Base-by-base conservation (phyloP, 2,329 filamentous ascomycete species). In the Claviceps sp. region DNA sequence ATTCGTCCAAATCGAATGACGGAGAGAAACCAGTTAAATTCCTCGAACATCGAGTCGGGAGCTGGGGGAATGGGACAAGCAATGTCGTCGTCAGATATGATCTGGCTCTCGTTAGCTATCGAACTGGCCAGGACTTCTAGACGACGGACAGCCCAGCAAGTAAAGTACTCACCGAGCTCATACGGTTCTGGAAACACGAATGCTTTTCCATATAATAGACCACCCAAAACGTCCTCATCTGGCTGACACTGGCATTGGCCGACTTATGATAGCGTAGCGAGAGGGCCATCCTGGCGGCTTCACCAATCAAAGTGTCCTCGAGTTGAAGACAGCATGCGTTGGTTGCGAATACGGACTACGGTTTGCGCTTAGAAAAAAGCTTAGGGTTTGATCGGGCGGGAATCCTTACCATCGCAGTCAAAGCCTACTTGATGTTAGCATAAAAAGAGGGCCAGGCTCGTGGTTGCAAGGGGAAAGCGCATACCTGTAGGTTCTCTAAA, bases 171-270 rank as follows among this genome's bases (percentile, higher is more conserved):
- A 69, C 65, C 13, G 68, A 70, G 47, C 56, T 60, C 22, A 56
- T 60, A 4, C 62, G 58, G 6, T 55, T 56, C 37, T 61, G 59
- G 48, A 70, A 69, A 34, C 57, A 63, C 0, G 55, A 54, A 7
- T 60, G 59, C 48, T 71, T 71, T 47, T 72, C 70, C 18, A 71
- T 42, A 9, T 58, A 57, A 50, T 70, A 71, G 16, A 71, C 59
- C 0, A 68, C 64, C 68, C 69, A 72, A 50, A 72, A 72, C 0
- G 63, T 63, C 42, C 60, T 51, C 51, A 56, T 37, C 37, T 53
- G 30, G 37, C 55, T 51, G 41, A 55, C 51, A 14, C 60, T 55
- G 14, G 46, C 54, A 22, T 50, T 51, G 43, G 42, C 40, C 13
- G 50, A 54, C 26, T 62, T 62, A 37, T 65, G 63, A 51, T 64